Conservation (phyloP, 2,329 filamentous ascomycete species). For the Sclerotinia borealis region DNA sequence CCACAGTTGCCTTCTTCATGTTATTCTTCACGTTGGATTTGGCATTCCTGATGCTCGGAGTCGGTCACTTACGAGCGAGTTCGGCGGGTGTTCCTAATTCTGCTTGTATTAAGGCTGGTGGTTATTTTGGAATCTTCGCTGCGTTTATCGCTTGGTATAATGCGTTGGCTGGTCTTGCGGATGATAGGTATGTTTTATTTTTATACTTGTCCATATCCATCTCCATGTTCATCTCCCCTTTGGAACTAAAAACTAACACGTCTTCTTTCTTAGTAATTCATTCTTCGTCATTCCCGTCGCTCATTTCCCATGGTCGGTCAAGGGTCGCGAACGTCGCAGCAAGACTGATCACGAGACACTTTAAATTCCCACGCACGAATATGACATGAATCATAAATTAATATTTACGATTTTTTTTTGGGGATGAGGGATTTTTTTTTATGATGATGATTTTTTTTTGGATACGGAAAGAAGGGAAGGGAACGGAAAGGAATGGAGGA, state of each 20-base stretch:
- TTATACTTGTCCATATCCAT: neutral
- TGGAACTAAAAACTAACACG: constrained; percentile 35
- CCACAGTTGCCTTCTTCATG: constrained; percentile 54
- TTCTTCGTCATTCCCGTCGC: constrained; percentile 91
- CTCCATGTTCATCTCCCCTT: too few species aligned
- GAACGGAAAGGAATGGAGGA: too few species aligned
- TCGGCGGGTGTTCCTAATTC: constrained; percentile 35
- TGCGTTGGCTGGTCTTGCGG: constrained; percentile 74
- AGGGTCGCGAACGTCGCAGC: constrained; percentile 54
- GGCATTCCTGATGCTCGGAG: constrained; percentile 51
- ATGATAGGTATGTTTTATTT: constrained; percentile 49
- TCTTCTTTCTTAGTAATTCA: constrained; percentile 52
- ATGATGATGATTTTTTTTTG: too few species aligned
- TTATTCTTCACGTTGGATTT: constrained; percentile 54
- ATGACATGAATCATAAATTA: too few species aligned
- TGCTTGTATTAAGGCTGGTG: constrained; percentile 58
- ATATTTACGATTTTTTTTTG: too few species aligned
- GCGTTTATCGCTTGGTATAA: constrained; percentile 86
- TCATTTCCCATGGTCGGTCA: constrained; percentile 92
- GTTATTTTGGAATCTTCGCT: constrained; percentile 72
- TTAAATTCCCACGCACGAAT: constrained; percentile 15
- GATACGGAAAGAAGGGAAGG: too few species aligned
- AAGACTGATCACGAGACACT: constrained; percentile 40
- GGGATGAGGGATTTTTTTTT: too few species aligned
- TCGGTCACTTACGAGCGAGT: constrained; percentile 31